Evolutionary conservation across 345 rosid genomes (phyloP), one percentile per base, ranked within the genome.

Genomic region (Eucalyptus pauciflora): DNA sequence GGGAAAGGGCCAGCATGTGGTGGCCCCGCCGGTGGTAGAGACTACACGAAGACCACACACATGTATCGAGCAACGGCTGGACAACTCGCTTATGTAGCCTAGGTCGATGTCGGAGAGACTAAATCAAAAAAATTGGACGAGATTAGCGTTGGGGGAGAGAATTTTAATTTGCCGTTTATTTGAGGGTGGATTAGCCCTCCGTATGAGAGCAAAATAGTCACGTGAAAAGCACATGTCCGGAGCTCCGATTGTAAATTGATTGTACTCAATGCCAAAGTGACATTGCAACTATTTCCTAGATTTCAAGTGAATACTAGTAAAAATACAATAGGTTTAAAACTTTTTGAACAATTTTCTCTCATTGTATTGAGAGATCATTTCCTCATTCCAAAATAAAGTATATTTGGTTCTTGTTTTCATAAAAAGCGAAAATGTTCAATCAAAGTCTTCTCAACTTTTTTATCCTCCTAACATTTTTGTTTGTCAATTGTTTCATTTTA

Each of bases 261-360:
- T 10, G 14, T 69, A 33, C 11, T 33, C 83, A 37, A 18, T 18
- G 20, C 46, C 25, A 41, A 8, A 3, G 83, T 0, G 2, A 20
- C 27, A 71, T 37, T 18, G 83, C 14, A 37, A 37, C 27, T 10
- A 12, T 9, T 37, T 71, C 24, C 25, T 37, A 37, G 15, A 71
- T 20, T 37, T 37, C 46, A 71, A 10, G 83, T 6, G 46, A 20
- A 33, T 31, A 31, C 1, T 69, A 41, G 11, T 16, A 69, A 31
- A 69, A 33, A 8, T 69, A 20, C 18, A 33, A 52, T 52, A 18
- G 1, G 2, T 52, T 52, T 50, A 52, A 52, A 52, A 0, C 0
- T 0, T 3, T 18, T 52, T 52, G 25, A 52, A 52, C 25, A 52
- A 18, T 18, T 52, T 52, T 18, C 2, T 4, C 5, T 7, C 58